A percentile compares a stretch with the other conserved stretches of the same genome.
These are phyloP conservation scores for Schizochytrium sp. DNA, from an alignment of 108 stramenopile species.

Conservation along the genomic window DNA sequence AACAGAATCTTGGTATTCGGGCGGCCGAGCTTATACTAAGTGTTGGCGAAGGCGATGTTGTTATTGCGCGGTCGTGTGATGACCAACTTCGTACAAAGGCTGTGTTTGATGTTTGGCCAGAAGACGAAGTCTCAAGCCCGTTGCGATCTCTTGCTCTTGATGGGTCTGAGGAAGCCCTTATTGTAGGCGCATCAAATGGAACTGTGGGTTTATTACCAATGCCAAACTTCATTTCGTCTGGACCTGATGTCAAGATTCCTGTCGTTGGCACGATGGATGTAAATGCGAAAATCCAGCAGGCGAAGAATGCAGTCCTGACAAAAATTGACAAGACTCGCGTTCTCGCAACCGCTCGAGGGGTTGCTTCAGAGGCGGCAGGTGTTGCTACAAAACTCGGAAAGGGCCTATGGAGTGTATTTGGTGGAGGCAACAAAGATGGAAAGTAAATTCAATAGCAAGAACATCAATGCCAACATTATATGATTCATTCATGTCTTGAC, in stretches of 20 bases:
- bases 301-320: conserved; percentile 6
- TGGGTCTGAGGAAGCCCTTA: conserved; percentile 22
- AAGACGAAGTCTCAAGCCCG: not conserved
- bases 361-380: conserved; percentile 48
- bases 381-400: conserved; percentile 32
- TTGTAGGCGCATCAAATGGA: not conserved
- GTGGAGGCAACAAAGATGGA: not conserved
- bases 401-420: conserved; percentile 44
- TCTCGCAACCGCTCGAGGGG: conserved; percentile 48
- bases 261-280: conserved; percentile 10
- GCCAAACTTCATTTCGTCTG: conserved; percentile 42
- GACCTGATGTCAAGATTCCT: not conserved
- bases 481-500: too few relatives aligned
- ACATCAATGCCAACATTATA: too few relatives aligned
- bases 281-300: conserved; percentile 6
- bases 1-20: conserved; percentile 22
- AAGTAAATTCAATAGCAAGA: not conserved
- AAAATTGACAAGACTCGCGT: conserved; percentile 20
- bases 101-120: conserved; percentile 46
- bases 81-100: not conserved
- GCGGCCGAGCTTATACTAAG: conserved; percentile 31
- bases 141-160: not conserved
- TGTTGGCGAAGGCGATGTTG: not conserved
- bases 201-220: not conserved
- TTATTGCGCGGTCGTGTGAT: conserved; percentile 7